Evolutionary conservation across 2,329 filamentous ascomycete genomes (phyloP).

Genomic region (Orbilia javanica): DNA sequence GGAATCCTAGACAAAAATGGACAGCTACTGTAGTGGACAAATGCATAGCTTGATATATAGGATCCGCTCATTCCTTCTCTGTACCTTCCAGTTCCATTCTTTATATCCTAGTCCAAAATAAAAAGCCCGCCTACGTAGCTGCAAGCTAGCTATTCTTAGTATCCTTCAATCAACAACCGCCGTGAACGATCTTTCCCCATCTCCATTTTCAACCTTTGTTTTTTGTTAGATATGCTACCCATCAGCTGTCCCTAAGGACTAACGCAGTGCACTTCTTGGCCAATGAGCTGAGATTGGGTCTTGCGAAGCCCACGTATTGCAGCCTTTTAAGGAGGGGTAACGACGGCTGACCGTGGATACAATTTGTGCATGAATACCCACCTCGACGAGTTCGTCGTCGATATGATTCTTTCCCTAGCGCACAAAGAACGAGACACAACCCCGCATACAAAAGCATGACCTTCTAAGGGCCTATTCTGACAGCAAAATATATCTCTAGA

Average conservation of each 20-base stretch:
- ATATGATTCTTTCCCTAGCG: slow-evolving; percentile 41
- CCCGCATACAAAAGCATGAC: slow-evolving; percentile 27
- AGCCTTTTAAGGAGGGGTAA: slow-evolving; percentile 51
- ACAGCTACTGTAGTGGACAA: not conserved
- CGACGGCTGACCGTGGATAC: slow-evolving; percentile 48
- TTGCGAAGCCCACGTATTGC: slow-evolving; percentile 40
- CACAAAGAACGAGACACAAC: slow-evolving; percentile 21
- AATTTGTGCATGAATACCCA: slow-evolving; percentile 43
- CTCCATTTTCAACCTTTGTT: slow-evolving; percentile 11
- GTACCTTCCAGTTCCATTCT: slow-evolving; percentile 34
- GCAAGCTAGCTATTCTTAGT: slow-evolving; percentile 31
- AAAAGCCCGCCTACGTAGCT: slow-evolving; percentile 8
- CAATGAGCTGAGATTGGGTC: slow-evolving; percentile 50
- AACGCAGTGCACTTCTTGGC: slow-evolving; percentile 54
- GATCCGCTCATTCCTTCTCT: slow-evolving; percentile 27
- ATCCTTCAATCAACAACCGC: slow-evolving; percentile 20
- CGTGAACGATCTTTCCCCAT: slow-evolving; percentile 25
- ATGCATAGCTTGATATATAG: slow-evolving; percentile 21
- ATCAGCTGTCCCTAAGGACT: slow-evolving; percentile 30
- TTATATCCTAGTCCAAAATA: slow-evolving; percentile 33
- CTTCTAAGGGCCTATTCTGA: not conserved
- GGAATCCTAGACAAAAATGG: not conserved
- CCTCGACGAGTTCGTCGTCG: slow-evolving; percentile 24
- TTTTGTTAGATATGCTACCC: slow-evolving; percentile 28
- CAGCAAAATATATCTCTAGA: slow-evolving; percentile 30